Evolutionary conservation across 1,284 basidiomycete genomes (phyloP).

Genomic region (Pholiota adiposa): DNA sequence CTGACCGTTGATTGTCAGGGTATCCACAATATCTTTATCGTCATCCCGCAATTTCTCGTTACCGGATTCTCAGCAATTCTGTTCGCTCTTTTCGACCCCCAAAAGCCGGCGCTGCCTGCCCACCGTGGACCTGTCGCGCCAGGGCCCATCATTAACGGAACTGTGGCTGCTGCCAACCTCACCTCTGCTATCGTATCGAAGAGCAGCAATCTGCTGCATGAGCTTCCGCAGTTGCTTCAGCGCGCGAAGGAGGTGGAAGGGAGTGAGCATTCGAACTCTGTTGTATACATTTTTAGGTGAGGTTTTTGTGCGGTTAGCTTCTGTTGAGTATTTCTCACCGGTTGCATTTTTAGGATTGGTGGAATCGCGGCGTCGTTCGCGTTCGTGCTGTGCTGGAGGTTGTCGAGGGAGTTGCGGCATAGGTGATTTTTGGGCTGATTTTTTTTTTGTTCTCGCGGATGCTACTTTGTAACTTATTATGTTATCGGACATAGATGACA

Average conservation of each 20-base stretch:
- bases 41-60: conserved; percentile 75
- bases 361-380: conserved; percentile 75
- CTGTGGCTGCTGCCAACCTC: conserved; percentile 15
- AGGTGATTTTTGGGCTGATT: conserved; percentile 28
- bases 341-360: conserved; percentile 57
- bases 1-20: conserved; percentile 51
- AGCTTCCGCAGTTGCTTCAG: conserved; percentile 5
- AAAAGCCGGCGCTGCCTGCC: conserved; percentile 48
- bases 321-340: not conserved
- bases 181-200: conserved; percentile 9
- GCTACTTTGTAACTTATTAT: not conserved
- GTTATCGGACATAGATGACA: not conserved
- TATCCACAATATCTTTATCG: conserved; percentile 91
- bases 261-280: conserved; percentile 55
- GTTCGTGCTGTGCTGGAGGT: conserved; percentile 68
- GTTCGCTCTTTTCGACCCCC: conserved; percentile 68
- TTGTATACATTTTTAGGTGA: conserved; percentile 80
- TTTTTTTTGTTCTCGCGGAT: not conserved
- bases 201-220: conserved; percentile 4
- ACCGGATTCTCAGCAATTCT: conserved; percentile 69
- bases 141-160: conserved; percentile 30
- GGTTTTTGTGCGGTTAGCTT: conserved; percentile 21
- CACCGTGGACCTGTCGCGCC: conserved; percentile 37
- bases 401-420: conserved; percentile 63
- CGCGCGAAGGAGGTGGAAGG: conserved; percentile 23